Base-by-base conservation (phyloP, 768 basidiomycete species). In the Russula earlei region DNA sequence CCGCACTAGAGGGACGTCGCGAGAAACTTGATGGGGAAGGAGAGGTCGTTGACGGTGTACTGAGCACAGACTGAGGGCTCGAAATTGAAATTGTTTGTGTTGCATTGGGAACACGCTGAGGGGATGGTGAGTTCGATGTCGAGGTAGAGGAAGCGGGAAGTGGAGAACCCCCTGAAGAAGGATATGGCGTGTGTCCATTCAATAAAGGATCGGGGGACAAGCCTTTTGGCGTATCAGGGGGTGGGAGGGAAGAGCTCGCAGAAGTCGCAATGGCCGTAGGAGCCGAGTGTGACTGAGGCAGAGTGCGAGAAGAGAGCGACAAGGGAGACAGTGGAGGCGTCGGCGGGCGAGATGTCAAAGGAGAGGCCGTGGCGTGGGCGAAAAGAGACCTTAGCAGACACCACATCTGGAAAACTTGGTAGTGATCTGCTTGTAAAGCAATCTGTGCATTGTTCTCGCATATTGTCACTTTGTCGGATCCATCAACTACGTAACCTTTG, bases 331-430 rank as follows among this genome's bases (percentile, higher is more conserved):
- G 57, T 0, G 68, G 59, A 9, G 60, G 56, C 15, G 65, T 54
- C 3, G 59, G 56, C 42, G 52, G 70, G 46, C 58, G 67, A 56
- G 54, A 71, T 54, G 59, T 67, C 43, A 40, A 67, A 40, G 58
- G 58, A 4, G 66, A 67, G 62, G 64, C 66, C 8, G 78, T 63
- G 61, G 65, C 66, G 4, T 79, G 80, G 17, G 76, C 59, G 45
- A 80, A 66, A 49, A 83, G 73, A 15, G 81, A 79, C 12, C 72
- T 76, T 19, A 91, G 67, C 2, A 91, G 68, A 9, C 80, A 61
- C 89, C 89, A 91, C 2, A 74, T 73, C 62, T 87, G 84, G 1
- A 81, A 82, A 3, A 78, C 77, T 4, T 76, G 71, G 25, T 73
- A 64, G 55, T 80, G 77, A 20, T 81, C 81, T 9, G 73, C 82